phyloP scores from a whole-genome alignment of 2,329 filamentous ascomycete species.

The Hirsutella minnesotensis region DNA sequence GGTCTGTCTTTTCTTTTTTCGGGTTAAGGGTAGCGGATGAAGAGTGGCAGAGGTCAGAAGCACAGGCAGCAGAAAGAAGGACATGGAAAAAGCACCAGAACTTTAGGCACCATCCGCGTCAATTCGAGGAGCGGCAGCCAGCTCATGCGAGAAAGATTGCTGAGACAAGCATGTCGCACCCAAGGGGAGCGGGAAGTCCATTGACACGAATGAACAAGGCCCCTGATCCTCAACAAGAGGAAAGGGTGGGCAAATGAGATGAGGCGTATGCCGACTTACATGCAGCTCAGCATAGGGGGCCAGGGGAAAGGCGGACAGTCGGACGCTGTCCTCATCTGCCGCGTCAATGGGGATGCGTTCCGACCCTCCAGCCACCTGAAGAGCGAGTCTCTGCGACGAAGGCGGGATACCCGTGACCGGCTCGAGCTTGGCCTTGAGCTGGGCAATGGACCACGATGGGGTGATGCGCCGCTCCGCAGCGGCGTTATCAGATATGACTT shows the following conservation, averaged over 20 bases:
- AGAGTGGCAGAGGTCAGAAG: neutral
- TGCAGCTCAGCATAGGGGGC: constrained; percentile 66
- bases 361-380: constrained; percentile 46
- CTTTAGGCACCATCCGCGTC: too few species aligned
- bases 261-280: constrained; percentile 42
- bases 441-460: constrained; percentile 78
- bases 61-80: neutral
- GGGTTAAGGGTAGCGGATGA: neutral
- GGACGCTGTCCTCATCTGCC: constrained; percentile 58
- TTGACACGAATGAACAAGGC: constrained; percentile 2
- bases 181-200: neutral
- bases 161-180: constrained; percentile 3
- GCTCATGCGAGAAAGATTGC: neutral
- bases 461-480: constrained; percentile 84
- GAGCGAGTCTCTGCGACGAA: constrained; percentile 59
- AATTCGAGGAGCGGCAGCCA: constrained; percentile 4
- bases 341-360: constrained; percentile 55
- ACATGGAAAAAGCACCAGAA: neutral
- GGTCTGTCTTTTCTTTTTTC: neutral
- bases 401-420: constrained; percentile 87
- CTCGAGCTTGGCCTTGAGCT: constrained; percentile 80
- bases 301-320: constrained; percentile 54
- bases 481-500: constrained; percentile 63
- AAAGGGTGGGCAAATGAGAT: constrained; percentile 7
- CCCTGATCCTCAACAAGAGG: constrained; percentile 2